A percentile compares a stretch with the other conserved stretches of the same genome.
These are phyloP conservation scores for Diaporthe caulivora DNA, from an alignment of 2,329 filamentous ascomycete genomes.

Conservation along the genomic window DNA sequence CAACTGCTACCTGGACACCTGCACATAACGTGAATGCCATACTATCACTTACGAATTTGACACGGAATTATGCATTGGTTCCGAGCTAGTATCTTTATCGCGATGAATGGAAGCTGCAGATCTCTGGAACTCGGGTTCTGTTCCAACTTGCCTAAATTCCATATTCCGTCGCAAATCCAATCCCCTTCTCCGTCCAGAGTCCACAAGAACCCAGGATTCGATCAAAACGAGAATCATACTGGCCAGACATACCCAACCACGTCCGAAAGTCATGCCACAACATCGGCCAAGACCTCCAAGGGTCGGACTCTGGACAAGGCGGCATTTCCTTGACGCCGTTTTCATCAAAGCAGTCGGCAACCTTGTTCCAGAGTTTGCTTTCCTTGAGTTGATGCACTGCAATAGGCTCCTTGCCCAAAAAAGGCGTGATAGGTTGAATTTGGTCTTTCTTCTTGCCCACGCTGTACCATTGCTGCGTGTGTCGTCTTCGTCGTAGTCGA, in stretches of 20 bases:
- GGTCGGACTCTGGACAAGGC: neutral
- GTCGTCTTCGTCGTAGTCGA: neutral
- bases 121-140: neutral
- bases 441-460: neutral
- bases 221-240: neutral
- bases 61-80: no score
- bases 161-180: neutral
- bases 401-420: neutral
- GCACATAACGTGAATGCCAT: no score
- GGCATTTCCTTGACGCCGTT: neutral
- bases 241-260: neutral
- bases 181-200: neutral
- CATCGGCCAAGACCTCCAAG: neutral
- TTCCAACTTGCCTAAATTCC: neutral
- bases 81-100: neutral
- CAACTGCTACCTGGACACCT: no score
- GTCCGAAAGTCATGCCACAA: slow-evolving; percentile 1
- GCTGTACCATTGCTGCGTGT: neutral
- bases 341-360: neutral
- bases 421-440: neutral
- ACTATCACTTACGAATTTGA: no score
- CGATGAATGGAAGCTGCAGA: neutral
- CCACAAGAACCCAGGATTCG: neutral
- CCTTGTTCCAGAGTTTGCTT: neutral
- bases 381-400: neutral